Conservation (phyloP, 1,284 basidiomycete species). For the Ganoderma leucocontextum region DNA sequence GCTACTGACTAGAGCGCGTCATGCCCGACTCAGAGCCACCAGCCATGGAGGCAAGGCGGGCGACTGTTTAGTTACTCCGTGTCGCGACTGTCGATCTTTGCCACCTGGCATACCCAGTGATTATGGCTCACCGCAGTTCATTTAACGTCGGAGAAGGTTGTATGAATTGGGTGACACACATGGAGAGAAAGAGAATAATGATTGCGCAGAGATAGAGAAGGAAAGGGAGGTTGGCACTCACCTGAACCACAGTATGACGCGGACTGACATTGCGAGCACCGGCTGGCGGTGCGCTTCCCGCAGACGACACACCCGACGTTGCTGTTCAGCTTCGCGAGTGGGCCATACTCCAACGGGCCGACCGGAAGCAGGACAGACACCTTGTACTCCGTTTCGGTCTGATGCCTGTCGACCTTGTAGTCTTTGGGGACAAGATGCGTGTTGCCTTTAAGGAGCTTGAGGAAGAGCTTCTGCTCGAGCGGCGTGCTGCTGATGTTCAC, state of each 20-base stretch:
- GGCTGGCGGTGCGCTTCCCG: slow-evolving; percentile 43
- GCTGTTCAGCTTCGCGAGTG: slow-evolving; percentile 46
- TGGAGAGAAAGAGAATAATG: background rate
- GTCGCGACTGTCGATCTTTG: no score
- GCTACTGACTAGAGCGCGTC: background rate
- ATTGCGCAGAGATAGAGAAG: background rate
- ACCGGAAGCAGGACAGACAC: slow-evolving; percentile 50
- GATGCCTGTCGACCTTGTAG: slow-evolving; percentile 35
- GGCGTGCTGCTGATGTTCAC: slow-evolving; percentile 44
- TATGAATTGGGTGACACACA: no score
- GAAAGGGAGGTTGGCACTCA: slow-evolving; percentile 18
- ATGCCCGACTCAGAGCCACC: background rate
- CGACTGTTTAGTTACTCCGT: no score
- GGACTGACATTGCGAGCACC: slow-evolving; percentile 48
- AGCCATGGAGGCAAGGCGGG: no score
- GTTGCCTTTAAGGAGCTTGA: background rate
- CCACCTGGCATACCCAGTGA: no score
- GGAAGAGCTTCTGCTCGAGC: slow-evolving; percentile 26
- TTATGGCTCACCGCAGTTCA: no score
- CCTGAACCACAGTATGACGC: slow-evolving; percentile 49
- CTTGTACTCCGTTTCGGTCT: slow-evolving; percentile 37
- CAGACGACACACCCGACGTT: slow-evolving; percentile 49
- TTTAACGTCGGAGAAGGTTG: no score
- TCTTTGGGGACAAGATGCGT: slow-evolving; percentile 27
- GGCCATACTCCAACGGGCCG: slow-evolving; percentile 46